Evolutionary conservation across 2,329 filamentous ascomycete genomes (phyloP).

Genomic region (Clathrospora elynae): DNA sequence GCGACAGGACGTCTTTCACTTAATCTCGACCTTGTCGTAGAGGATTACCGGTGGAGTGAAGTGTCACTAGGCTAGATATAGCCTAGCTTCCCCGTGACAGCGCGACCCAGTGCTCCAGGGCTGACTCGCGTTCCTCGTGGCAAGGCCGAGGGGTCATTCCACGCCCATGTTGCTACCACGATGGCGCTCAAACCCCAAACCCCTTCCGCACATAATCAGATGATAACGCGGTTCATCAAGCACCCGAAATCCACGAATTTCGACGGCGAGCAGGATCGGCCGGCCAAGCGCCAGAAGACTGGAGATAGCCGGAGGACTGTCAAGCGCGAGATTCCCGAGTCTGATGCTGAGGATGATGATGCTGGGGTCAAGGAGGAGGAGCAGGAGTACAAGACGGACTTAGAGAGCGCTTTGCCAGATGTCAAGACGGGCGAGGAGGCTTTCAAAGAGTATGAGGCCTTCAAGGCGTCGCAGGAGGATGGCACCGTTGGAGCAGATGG

Average conservation of each 20-base stretch:
- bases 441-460: constrained; percentile 78
- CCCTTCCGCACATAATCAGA: constrained; percentile 54
- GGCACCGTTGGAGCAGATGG: constrained; percentile 51
- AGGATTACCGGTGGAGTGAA: no score
- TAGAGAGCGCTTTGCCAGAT: constrained; percentile 73
- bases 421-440: constrained; percentile 70
- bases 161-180: constrained; percentile 15
- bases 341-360: constrained; percentile 48
- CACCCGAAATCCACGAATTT: constrained; percentile 54
- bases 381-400: constrained; percentile 61
- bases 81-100: constrained; percentile 21
- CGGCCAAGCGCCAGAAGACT: constrained; percentile 51
- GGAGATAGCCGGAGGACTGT: constrained; percentile 30
- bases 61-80: background rate
- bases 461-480: constrained; percentile 61
- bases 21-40: no score
- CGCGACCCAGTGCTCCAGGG: constrained; percentile 19
- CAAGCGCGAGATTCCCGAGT: constrained; percentile 47
- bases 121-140: constrained; percentile 19
- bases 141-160: constrained; percentile 9
- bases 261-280: constrained; percentile 47
- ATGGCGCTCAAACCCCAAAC: constrained; percentile 49
- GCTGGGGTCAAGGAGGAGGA: constrained; percentile 34
- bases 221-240: constrained; percentile 52
- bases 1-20: no score